Conservation (phyloP, 2,329 filamentous ascomycete genomes). For the Paradendryphiella salina region DNA sequence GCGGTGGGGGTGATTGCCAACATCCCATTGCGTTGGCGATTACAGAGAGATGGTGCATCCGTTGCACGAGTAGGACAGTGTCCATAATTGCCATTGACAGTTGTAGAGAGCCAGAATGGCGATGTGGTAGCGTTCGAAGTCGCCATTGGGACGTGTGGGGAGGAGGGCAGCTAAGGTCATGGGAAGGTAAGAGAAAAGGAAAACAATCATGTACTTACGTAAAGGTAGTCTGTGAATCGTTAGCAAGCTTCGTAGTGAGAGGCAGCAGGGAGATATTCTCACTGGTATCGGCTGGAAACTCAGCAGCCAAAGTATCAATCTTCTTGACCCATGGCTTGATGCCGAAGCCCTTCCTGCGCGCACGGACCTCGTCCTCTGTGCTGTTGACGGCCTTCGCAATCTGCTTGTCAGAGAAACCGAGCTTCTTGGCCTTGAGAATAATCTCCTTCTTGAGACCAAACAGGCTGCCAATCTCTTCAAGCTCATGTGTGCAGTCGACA, state of each 20-base stretch:
- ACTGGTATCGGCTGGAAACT: conserved; percentile 56
- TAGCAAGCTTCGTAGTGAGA: not conserved
- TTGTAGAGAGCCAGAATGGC: too few species aligned
- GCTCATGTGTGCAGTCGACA: conserved; percentile 83
- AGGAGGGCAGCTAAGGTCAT: too few species aligned
- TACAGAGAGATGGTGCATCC: too few species aligned
- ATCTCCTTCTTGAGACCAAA: conserved; percentile 86
- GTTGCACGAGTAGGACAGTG: too few species aligned
- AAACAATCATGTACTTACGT: conserved; percentile 1
- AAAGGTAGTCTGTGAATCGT: conserved; percentile 8
- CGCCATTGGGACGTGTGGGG: too few species aligned
- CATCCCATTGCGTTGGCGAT: too few species aligned
- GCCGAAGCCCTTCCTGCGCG: conserved; percentile 79
- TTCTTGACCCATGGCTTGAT: conserved; percentile 97
- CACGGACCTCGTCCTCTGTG: conserved; percentile 87
- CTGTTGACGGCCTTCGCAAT: conserved; percentile 84
- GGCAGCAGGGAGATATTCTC: too few species aligned
- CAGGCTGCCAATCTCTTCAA: conserved; percentile 81
- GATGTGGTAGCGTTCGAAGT: too few species aligned
- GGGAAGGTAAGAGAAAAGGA: too few species aligned
- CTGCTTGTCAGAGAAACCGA: conserved; percentile 96
- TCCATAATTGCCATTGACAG: too few species aligned
- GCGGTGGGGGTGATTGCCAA: too few species aligned
- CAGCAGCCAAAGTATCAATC: conserved; percentile 95
- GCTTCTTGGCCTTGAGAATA: conserved; percentile 89